Percentiles rank a stretch among this genome's conserved stretches.
Evolutionary conservation across 2,329 filamentous ascomycete genomes (phyloP).

Genomic region (Penicillium sp.): DNA sequence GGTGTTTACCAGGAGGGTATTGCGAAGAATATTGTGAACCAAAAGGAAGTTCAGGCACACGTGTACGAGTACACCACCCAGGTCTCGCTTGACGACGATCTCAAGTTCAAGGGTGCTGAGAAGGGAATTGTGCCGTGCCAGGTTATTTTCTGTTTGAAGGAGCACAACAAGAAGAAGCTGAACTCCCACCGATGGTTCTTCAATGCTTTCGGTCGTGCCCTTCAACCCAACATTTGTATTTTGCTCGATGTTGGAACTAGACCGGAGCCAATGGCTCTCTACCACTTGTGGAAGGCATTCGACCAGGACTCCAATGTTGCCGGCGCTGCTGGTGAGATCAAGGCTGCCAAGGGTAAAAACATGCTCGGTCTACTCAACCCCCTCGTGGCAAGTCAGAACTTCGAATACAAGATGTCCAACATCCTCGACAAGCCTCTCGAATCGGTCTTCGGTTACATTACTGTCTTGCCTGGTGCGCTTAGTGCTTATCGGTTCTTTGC

Average conservation of each 20-base stretch:
- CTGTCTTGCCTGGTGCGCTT: constrained; percentile 88
- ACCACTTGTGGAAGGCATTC: constrained; percentile 98
- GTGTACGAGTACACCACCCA: constrained; percentile 99
- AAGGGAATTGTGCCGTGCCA: constrained; percentile 98
- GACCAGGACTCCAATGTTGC: constrained; percentile 97
- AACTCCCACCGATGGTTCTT: constrained; percentile 99
- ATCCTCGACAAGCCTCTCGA: constrained; percentile 97
- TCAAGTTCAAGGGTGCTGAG: constrained; percentile 98
- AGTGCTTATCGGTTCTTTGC: constrained; percentile 96
- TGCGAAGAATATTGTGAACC: constrained; percentile 97
- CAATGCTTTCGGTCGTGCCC: constrained; percentile 88
- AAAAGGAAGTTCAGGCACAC: constrained; percentile 90
- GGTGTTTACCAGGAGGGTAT: constrained; percentile 98
- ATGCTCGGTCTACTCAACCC: constrained; percentile 86
- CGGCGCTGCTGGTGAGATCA: constrained; percentile 95
- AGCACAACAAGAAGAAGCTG: constrained; percentile 95
- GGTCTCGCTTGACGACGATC: constrained; percentile 88
- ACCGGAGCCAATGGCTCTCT: constrained; percentile 84
- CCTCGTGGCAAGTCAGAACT: constrained; percentile 94
- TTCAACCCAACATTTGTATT: constrained; percentile 96
- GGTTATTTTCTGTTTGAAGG: constrained; percentile 97
- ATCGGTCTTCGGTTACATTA: constrained; percentile 97
- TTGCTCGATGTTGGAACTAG: constrained; percentile 94
- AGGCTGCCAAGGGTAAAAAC: constrained; percentile 86
- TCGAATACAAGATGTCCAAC: constrained; percentile 99